Percentiles rank a stretch among this genome's conserved stretches.
These are phyloP conservation scores for Aphanomyces cochlioides DNA, from an alignment of 352 stramenopile genomes.

Conservation along the genomic window DNA sequence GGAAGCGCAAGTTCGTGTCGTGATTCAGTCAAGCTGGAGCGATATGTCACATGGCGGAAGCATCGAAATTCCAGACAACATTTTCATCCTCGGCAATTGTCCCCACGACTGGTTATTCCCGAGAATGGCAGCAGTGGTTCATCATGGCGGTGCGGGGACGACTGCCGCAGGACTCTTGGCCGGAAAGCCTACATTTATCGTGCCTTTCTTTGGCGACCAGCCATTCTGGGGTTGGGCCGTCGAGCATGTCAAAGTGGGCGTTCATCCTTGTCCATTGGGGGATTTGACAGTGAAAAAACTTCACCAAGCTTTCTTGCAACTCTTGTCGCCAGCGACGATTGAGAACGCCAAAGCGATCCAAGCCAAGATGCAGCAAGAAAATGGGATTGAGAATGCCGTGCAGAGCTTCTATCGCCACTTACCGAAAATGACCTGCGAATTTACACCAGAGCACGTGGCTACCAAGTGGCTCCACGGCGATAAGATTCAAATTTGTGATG, in stretches of 20 bases:
- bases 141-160: conserved; percentile 80
- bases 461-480: conserved; percentile 56
- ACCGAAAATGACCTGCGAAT: conserved; percentile 83
- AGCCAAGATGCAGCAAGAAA: conserved; percentile 67
- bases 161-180: conserved; percentile 86
- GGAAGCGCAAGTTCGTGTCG: conserved; percentile 59
- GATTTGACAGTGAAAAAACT: conserved; percentile 82
- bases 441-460: conserved; percentile 43
- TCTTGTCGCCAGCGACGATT: conserved; percentile 52
- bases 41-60: conserved; percentile 48
- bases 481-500: conserved; percentile 48
- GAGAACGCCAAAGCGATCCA: conserved; percentile 48
- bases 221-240: conserved; percentile 91
- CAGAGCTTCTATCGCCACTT: conserved; percentile 81
- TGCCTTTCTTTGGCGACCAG: conserved; percentile 94
- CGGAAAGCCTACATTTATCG: conserved; percentile 91
- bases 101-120: conserved; percentile 91
- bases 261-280: conserved; percentile 77
- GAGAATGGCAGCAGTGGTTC: conserved; percentile 79
- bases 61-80: conserved; percentile 44
- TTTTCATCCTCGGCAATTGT: conserved; percentile 64
- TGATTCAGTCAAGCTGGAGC: conserved; percentile 90
- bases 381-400: conserved; percentile 81
- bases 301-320: conserved; percentile 59
- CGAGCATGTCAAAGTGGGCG: conserved; percentile 64